phyloP scores from a whole-genome alignment of 495 filamentous ascomycete species.

The Daldinia loculata region DNA sequence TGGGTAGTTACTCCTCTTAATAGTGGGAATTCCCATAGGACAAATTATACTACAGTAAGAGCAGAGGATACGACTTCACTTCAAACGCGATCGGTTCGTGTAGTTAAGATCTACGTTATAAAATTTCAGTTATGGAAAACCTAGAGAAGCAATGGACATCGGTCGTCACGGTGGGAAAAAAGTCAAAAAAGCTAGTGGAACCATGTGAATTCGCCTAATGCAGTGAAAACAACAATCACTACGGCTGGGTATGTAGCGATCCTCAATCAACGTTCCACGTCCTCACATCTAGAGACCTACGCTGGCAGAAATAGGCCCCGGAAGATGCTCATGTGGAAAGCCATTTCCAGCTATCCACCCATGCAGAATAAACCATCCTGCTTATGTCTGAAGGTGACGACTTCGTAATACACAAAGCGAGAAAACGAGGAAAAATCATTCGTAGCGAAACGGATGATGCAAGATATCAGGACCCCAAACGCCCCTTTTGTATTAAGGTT shows the following conservation, averaged over 20 bases:
- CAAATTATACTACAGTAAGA: no score
- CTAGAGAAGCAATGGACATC: background rate
- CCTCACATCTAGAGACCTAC: constrained; percentile 57
- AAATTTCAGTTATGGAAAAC: background rate
- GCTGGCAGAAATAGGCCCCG: constrained; percentile 24
- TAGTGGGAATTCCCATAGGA: no score
- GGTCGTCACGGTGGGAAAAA: background rate
- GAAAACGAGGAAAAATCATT: constrained; percentile 49
- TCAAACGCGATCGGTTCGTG: background rate
- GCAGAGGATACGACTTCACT: no score
- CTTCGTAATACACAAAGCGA: constrained; percentile 49
- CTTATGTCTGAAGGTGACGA: constrained; percentile 48
- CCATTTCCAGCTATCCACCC: constrained; percentile 63
- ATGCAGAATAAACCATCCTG: constrained; percentile 56
- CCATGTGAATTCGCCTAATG: constrained; percentile 64
- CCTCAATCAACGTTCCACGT: constrained; percentile 65
- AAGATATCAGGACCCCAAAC: constrained; percentile 90
- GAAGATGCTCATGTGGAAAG: constrained; percentile 55
- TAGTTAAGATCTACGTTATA: constrained; percentile 3
- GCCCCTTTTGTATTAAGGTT: constrained; percentile 59
- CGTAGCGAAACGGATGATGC: constrained; percentile 65
- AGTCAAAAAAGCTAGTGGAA: constrained; percentile 48
- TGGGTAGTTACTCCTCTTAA: background rate
- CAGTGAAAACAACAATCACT: constrained; percentile 56
- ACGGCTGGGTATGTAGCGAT: constrained; percentile 63